Percentiles rank a stretch among this genome's conserved stretches.
These are phyloP conservation scores for Trapa bicornis DNA, from an alignment of 345 rosid genomes.

Conservation along the genomic window DNA sequence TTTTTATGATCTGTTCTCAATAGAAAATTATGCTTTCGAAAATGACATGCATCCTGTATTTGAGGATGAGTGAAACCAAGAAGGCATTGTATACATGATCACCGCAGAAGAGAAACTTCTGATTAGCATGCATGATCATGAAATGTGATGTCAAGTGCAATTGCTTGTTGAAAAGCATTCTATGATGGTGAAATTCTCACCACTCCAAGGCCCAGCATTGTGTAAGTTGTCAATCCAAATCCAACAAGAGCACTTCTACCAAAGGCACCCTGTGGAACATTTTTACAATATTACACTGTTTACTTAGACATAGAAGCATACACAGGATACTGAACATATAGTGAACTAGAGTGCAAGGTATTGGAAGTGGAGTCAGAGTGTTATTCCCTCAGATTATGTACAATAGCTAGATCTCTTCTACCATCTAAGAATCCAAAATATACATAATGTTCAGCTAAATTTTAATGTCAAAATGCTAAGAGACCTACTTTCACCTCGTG, in stretches of 20 bases:
- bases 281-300: background rate
- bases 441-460: no score
- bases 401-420: no score
- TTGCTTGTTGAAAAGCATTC: background rate
- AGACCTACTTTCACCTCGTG: background rate
- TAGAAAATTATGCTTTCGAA: no score
- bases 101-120: background rate
- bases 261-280: conserved; percentile 53
- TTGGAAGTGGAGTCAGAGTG: background rate
- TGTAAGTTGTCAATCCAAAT: conserved; percentile 65
- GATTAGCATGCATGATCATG: background rate
- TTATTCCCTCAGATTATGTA: background rate
- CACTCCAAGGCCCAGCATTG: conserved; percentile 86
- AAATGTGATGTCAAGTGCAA: background rate
- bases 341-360: background rate
- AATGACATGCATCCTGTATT: no score
- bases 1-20: no score
- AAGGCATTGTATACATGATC: background rate
- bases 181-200: conserved; percentile 23
- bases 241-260: conserved; percentile 62
- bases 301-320: background rate
- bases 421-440: no score
- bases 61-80: background rate
- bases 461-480: background rate
- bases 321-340: background rate